These are phyloP conservation scores for Tetracladium setigerum DNA, from an alignment of 495 filamentous ascomycete genomes.

Conservation along the genomic window DNA sequence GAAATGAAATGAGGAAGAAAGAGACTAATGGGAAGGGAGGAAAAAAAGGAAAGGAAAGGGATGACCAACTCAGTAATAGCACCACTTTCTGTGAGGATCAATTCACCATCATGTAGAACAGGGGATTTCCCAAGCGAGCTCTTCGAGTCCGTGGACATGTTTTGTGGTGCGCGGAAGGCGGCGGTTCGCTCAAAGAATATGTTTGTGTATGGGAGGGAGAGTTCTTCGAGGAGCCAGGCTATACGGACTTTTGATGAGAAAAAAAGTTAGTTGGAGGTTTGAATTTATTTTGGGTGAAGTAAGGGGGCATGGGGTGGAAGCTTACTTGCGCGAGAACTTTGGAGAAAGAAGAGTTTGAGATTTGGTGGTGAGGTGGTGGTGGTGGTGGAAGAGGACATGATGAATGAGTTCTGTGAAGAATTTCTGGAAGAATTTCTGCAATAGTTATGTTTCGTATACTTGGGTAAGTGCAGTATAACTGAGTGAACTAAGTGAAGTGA, in stretches of 20 bases:
- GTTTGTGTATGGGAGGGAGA: constrained; percentile 25
- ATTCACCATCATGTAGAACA: constrained; percentile 24
- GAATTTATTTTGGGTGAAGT: too few species aligned
- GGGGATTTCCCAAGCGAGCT: constrained; percentile 30
- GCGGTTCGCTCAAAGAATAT: constrained; percentile 23
- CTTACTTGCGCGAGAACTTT: constrained; percentile 29
- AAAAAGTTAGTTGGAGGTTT: too few species aligned
- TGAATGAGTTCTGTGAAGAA: too few species aligned
- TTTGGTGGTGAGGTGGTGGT: constrained; percentile 8
- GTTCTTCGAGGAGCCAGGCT: constrained; percentile 34
- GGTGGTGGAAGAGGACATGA: too few species aligned
- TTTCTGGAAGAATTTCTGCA: too few species aligned
- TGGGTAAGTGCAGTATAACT: too few species aligned
- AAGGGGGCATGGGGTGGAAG: too few species aligned
- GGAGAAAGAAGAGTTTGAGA: constrained; percentile 35
- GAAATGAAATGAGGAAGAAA: not conserved
- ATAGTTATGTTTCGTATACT: too few species aligned
- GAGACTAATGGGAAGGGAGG: too few species aligned
- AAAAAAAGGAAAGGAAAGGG: not conserved
- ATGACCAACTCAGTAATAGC: constrained; percentile 25
- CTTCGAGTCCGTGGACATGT: constrained; percentile 23
- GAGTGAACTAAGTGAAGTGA: too few species aligned
- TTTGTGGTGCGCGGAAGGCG: constrained; percentile 21
- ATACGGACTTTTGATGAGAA: constrained; percentile 17
- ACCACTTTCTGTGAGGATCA: constrained; percentile 30